These are phyloP conservation scores for Stachybotrys echinatus DNA, from an alignment of 2,329 filamentous ascomycete species.

Conservation along the genomic window DNA sequence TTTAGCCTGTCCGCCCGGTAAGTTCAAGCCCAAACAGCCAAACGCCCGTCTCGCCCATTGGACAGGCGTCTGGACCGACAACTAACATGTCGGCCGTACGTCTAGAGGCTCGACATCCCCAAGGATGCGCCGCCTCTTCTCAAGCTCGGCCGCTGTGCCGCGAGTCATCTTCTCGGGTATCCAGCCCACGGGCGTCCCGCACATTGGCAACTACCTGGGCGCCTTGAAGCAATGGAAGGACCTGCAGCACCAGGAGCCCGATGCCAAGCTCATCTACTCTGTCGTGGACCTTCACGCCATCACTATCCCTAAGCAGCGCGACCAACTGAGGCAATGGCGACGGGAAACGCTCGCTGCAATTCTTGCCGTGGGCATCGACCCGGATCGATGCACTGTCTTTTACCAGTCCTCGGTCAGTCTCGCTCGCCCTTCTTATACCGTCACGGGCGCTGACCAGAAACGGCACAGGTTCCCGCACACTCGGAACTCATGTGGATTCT, in stretches of 20 bases:
- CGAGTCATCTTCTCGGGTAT: slow-evolving; percentile 87
- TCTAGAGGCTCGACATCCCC: neutral
- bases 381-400: slow-evolving; percentile 72
- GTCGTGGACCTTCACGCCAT: slow-evolving; percentile 94
- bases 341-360: slow-evolving; percentile 74
- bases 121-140: neutral
- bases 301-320: slow-evolving; percentile 66
- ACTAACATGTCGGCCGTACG: neutral
- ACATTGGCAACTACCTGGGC: slow-evolving; percentile 92
- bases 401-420: slow-evolving; percentile 68
- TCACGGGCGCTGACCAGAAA: neutral
- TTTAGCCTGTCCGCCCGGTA: too few species aligned
- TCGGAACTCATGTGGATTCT: slow-evolving; percentile 96
- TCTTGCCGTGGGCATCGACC: slow-evolving; percentile 78
- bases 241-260: slow-evolving; percentile 59
- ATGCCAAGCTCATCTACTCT: slow-evolving; percentile 69
- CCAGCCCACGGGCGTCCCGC: slow-evolving; percentile 89
- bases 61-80: neutral
- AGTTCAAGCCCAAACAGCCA: too few species aligned
- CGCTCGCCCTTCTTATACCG: neutral
- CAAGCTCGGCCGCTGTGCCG: slow-evolving; percentile 6
- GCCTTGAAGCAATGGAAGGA: slow-evolving; percentile 82
- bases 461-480: slow-evolving; percentile 65
- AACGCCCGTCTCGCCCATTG: too few species aligned
- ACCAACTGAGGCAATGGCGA: slow-evolving; percentile 57